Percentiles rank a stretch among this genome's conserved stretches.
These are phyloP conservation scores for Dillenia turbinata DNA, from an alignment of 164 flowering plant genomes.

Conservation along the genomic window DNA sequence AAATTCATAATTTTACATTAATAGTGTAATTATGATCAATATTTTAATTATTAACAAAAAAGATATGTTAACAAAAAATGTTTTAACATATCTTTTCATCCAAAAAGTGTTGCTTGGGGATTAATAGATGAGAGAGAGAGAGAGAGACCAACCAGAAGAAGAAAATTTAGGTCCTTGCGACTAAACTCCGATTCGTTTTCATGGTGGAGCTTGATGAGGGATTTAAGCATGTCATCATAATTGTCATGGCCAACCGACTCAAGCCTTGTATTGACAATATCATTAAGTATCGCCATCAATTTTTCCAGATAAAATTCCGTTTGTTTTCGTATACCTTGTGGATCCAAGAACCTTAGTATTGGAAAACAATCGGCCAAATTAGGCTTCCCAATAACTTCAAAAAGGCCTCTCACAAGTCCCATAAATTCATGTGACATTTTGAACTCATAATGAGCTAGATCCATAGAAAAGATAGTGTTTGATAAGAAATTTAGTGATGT, in stretches of 20 bases:
- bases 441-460: conserved; percentile 12
- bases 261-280: conserved; percentile 10
- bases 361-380: conserved; percentile 17
- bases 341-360: conserved; percentile 7
- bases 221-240: conserved; percentile 5
- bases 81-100: no score
- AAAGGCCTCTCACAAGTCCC: conserved; percentile 8
- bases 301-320: background rate
- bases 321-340: conserved; percentile 10
- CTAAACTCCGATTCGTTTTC: background rate
- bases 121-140: no score
- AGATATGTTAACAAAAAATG: no score
- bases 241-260: background rate
- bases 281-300: conserved; percentile 7
- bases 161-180: background rate
- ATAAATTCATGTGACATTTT: conserved; percentile 11
- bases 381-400: conserved; percentile 16
- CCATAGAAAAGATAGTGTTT: conserved; percentile 16
- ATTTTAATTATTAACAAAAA: no score
- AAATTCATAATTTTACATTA: no score
- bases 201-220: conserved; percentile 3
- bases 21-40: no score
- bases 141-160: background rate
- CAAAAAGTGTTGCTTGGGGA: no score
- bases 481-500: conserved; percentile 18